Base-by-base conservation (phyloP, 257 asterid genomes). In the Oldenlandia corymbosa region DNA sequence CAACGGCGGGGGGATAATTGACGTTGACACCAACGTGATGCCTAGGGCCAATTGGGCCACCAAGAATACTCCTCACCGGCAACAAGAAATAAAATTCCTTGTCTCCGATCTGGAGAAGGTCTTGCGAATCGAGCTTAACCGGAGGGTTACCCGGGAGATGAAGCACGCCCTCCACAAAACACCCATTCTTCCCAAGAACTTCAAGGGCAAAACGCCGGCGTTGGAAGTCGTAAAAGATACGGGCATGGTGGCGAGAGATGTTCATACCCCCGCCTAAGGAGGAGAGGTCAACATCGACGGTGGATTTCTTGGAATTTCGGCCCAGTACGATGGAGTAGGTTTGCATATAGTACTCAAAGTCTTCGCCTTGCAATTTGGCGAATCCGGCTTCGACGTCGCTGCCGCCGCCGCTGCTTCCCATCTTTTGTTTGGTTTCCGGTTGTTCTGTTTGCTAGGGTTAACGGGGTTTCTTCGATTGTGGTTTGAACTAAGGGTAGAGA, bases 261-360 rank as follows among this genome's bases (percentile, higher is more conserved):
- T 89, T 92, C 97, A 92, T 92, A n/a, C 97, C 97, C 7, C 99
- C 99, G 71, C 97, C 99, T 50, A 92, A 92, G 50, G 97, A 87
- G 24, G 99, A 89, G 72, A 89, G 94, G 70, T 89, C 97, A 60
- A 92, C 97, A 63, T 92, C 97, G 34, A 92, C 99, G 1, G 99
- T 73, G 17, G 99, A 92, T 65, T 89, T 92, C 81, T 92, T 92
- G 69, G 99, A 92, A 79, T 85, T 89, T 34, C 99, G 95, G 64
- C 99, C 99, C 31, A 92, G 85, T 21, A 92, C 65, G 13, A 92
- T 92, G 77, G 99, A 92, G 81, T 92, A 92, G 43, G 95, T 92
- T 70, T 92, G 99, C 99, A 92, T 92, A 71, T 89, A 92, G 76
- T 89, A 92, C 84, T 92, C 99, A 76, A 92, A 92, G 66, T 92